Conservation (phyloP, 257 asterid genomes). For the Solanum okadae region DNA sequence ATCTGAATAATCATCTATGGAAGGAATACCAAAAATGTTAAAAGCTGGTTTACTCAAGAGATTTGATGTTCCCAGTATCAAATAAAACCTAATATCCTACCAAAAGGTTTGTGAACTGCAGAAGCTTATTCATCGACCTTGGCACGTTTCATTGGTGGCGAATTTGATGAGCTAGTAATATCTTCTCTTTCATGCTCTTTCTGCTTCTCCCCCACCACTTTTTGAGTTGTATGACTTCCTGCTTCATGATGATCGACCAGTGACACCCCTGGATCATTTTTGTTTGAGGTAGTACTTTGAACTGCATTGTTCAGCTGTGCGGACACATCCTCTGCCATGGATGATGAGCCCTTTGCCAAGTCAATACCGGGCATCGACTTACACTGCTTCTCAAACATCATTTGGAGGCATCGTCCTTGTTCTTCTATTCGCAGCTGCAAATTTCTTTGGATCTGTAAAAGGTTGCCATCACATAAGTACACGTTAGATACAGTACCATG, state of each 20-base stretch:
- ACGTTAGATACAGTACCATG: not conserved
- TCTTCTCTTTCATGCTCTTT: conserved; percentile 17
- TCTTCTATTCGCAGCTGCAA: conserved; percentile 15
- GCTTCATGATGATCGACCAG: not conserved
- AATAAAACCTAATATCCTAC: not conserved
- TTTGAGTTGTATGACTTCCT: not conserved
- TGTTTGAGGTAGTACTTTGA: conserved; percentile 22
- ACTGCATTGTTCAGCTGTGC: conserved; percentile 20
- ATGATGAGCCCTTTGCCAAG: conserved; percentile 38
- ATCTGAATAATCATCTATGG: not conserved
- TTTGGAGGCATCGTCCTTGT: conserved; percentile 5
- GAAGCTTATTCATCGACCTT: conserved; percentile 27
- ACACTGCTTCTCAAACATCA: conserved; percentile 20
- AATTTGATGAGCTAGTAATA: conserved; percentile 9
- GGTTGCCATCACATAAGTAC: not conserved
- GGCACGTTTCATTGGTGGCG: conserved; percentile 57
- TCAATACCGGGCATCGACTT: conserved; percentile 40
- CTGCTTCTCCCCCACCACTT: conserved; percentile 22
- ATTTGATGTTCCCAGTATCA: not conserved
- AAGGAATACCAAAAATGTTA: not conserved
- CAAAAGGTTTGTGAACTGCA: not conserved
- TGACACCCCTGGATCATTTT: conserved; percentile 8
- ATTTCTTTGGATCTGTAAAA: conserved; percentile 5
- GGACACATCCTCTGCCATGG: conserved; percentile 30
- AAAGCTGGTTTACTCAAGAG: not conserved